Evolutionary conservation across 805 yeast genomes (phyloP).

Genomic region (Osmozyma mogii): DNA sequence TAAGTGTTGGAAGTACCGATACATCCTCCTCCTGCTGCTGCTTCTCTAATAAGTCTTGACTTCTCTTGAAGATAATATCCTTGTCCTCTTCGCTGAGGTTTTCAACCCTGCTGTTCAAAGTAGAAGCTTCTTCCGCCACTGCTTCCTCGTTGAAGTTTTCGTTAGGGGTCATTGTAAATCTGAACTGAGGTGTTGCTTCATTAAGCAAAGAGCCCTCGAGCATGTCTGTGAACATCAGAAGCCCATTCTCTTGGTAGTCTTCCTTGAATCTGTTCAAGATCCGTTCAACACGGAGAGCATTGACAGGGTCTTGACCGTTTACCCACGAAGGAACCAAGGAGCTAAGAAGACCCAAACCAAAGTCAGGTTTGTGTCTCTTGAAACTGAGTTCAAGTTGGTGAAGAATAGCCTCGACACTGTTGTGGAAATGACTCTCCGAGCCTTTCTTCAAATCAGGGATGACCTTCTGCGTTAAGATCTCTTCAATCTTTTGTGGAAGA

Average conservation of each 20-base stretch:
- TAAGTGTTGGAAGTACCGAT: conserved; percentile 71
- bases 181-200: conserved; percentile 46
- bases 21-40: conserved; percentile 69
- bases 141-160: conserved; percentile 44
- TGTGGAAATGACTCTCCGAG: conserved; percentile 18
- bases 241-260: conserved; percentile 47
- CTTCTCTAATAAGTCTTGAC: conserved; percentile 47
- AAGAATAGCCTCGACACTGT: conserved; percentile 71
- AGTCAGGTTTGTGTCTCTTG: conserved; percentile 83
- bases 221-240: conserved; percentile 48
- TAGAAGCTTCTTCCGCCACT: conserved; percentile 46
- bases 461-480: conserved; percentile 37
- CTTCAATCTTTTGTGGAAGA: conserved; percentile 41
- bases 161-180: conserved; percentile 70
- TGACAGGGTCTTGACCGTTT: conserved; percentile 71
- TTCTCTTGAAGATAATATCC: conserved; percentile 50
- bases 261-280: conserved; percentile 51
- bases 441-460: conserved; percentile 22
- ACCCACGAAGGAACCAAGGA: conserved; percentile 81
- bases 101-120: conserved; percentile 39
- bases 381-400: conserved; percentile 81
- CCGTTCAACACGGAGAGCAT: conserved; percentile 56
- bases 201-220: conserved; percentile 45
- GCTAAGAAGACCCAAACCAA: conserved; percentile 72
- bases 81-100: conserved; percentile 48